Base-by-base conservation (phyloP, 75 land plant species). In the Cunninghamia lanceolata region DNA sequence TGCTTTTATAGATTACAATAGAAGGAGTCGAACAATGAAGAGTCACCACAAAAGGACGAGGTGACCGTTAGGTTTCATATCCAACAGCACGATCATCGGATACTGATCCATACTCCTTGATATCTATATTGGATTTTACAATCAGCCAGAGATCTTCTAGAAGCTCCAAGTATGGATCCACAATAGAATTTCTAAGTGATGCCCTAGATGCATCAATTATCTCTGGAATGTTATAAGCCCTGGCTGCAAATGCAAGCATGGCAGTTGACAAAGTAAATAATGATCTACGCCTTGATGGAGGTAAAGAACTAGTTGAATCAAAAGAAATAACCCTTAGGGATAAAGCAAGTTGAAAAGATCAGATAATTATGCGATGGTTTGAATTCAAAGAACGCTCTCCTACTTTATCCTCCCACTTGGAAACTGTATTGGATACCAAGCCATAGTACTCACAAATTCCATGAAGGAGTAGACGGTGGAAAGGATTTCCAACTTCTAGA, bases 361-460 rank as follows among this genome's bases (percentile, higher is more conserved):
- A 1, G 42, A 40, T 40, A 40, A 40, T 40, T 40, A 1, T 40
- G 46, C 8, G 8, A 45, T 45, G 46, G 8, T 45, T 45, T 45
- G 46, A 45, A 5, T 45, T 45, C 46, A 90, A 94, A 91, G 59
- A 95, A 50, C 87, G 91, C 54, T 70, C 30, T 19, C 83, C 54
- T 32, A 71, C 84, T 34, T 82, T 39, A 45, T 87, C 91, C 81
- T 88, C 82, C 39, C 85, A 82, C 54, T 84, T 73, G 34, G 88
- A 74, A 45, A 82, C 88, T 14, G 95, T 94, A 21, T 86, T 78
- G 42, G 96, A 90, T 2, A 91, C 85, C 85, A 96, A 88, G 84
- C 91, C 89, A 82, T 94, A 94, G 87, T 92, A 94, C 95, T 97
- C 96, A 91, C 98, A 94, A 52, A 96, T 87, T 28, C 99, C 98